A percentile compares a stretch with the other conserved stretches of the same genome.
Conservation (phyloP, 2,329 filamentous ascomycete species). For the Phyllosticta capitalensis region DNA sequence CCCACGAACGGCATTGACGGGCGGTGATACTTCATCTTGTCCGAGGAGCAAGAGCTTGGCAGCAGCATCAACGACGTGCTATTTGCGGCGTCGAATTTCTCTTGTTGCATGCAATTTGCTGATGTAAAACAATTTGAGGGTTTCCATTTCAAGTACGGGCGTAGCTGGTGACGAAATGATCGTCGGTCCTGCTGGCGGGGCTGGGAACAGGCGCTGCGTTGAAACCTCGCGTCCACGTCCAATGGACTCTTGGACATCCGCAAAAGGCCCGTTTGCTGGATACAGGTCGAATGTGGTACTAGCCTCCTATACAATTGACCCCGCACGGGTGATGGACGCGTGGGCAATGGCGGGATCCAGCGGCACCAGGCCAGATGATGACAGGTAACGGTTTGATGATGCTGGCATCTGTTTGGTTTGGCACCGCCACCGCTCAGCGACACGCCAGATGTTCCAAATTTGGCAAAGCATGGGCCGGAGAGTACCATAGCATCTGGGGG, state of each 20-base stretch:
- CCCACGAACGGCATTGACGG: background rate
- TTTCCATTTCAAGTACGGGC: background rate
- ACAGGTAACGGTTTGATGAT: background rate
- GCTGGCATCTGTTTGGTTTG: background rate
- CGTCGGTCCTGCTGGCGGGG: conserved; percentile 8
- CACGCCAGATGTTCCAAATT: background rate
- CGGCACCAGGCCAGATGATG: background rate
- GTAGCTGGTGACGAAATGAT: conserved; percentile 8
- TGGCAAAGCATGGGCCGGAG: background rate
- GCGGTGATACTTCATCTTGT: background rate
- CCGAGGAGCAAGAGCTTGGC: background rate
- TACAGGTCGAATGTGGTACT: background rate
- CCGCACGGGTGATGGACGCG: background rate
- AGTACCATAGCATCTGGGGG: background rate
- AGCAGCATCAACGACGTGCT: background rate
- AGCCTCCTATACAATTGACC: background rate
- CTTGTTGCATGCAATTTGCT: background rate
- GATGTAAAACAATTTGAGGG: background rate
- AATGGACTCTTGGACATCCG: background rate
- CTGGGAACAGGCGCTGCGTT: background rate
- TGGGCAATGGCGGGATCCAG: background rate
- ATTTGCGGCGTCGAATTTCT: background rate
- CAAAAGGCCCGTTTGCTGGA: background rate
- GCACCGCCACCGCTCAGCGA: background rate
- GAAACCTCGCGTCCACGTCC: background rate